These are phyloP conservation scores for Ophiostoma pallidulum DNA, from an alignment of 2,329 filamentous ascomycete species.

Conservation along the genomic window DNA sequence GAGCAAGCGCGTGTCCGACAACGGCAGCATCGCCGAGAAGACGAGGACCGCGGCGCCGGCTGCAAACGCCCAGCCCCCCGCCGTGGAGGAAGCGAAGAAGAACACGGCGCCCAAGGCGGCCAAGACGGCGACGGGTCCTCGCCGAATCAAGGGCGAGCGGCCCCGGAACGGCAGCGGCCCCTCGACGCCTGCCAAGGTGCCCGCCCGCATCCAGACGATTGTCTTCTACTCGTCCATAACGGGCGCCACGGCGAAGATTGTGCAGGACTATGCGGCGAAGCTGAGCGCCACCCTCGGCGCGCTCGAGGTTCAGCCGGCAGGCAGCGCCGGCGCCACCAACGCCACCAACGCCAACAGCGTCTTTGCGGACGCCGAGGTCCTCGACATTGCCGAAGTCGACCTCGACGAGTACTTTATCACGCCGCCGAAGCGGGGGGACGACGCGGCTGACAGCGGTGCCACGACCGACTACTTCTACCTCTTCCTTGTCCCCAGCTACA, in stretches of 20 bases:
- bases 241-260: constrained; percentile 68
- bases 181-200: constrained; percentile 18
- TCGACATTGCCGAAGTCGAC: constrained; percentile 78
- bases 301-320: neutral
- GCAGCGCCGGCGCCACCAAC: too few species aligned
- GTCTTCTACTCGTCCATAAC: constrained; percentile 89
- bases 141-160: constrained; percentile 35
- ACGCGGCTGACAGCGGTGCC: constrained; percentile 24
- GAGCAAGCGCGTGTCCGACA: constrained; percentile 7
- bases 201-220: constrained; percentile 53
- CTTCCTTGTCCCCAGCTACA: constrained; percentile 80
- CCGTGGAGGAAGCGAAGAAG: too few species aligned
- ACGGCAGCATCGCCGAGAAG: neutral
- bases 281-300: constrained; percentile 39
- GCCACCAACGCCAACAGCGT: too few species aligned
- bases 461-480: constrained; percentile 66
- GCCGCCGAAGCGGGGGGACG: constrained; percentile 45
- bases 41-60: too few species aligned
- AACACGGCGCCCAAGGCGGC: neutral
- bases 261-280: constrained; percentile 50
- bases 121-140: constrained; percentile 29
- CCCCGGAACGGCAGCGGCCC: constrained; percentile 20
- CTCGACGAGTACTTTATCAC: constrained; percentile 88
- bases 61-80: too few species aligned
- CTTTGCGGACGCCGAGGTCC: constrained; percentile 51